Percentiles rank a stretch among this genome's conserved stretches.
Conservation (phyloP, 208 protist genomes). For the Strigomonas galati region DNA sequence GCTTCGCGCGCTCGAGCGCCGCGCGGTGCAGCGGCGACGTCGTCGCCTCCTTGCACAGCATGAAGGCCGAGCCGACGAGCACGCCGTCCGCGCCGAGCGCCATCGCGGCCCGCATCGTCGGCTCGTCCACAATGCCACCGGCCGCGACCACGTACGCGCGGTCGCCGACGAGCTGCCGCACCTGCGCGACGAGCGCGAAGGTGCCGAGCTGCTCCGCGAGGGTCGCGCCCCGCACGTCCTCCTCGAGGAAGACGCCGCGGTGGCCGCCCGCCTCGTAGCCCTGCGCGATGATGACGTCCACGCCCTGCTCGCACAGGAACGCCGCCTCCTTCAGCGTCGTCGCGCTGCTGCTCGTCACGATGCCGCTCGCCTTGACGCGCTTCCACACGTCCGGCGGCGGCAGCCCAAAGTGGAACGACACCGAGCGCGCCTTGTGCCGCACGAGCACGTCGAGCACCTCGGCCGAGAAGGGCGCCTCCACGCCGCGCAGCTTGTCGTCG, state of each 20-base stretch:
- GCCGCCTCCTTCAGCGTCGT: slow-evolving; percentile 28
- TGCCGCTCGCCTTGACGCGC: slow-evolving; percentile 5
- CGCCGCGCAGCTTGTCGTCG: background rate
- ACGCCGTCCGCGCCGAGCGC: slow-evolving; percentile 32
- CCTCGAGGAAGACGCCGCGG: slow-evolving; percentile 24
- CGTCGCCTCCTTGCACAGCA: slow-evolving; percentile 22
- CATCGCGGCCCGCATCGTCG: slow-evolving; percentile 22
- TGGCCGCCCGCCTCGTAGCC: slow-evolving; percentile 39
- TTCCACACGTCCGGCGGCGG: slow-evolving; percentile 17
- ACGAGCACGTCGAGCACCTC: slow-evolving; percentile 16
- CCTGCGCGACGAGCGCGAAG: slow-evolving; percentile 33
- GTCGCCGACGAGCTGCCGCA: slow-evolving; percentile 17
- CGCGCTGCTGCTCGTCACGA: slow-evolving; percentile 18
- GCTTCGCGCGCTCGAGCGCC: slow-evolving; percentile 10
- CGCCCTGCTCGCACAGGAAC: slow-evolving; percentile 19
- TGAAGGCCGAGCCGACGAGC: slow-evolving; percentile 32
- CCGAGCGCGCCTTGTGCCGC: slow-evolving; percentile 1
- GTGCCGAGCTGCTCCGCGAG: slow-evolving; percentile 20
- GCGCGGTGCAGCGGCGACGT: slow-evolving; percentile 17
- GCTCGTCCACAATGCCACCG: slow-evolving; percentile 33
- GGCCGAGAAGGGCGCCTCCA: slow-evolving; percentile 13
- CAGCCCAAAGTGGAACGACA: slow-evolving; percentile 36
- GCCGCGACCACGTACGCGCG: slow-evolving; percentile 26
- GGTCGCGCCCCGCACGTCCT: background rate
- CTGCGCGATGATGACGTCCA: slow-evolving; percentile 33